Base-by-base conservation (phyloP, 176 grass and related monocot species). In the Tillandsia leiboldiana region DNA sequence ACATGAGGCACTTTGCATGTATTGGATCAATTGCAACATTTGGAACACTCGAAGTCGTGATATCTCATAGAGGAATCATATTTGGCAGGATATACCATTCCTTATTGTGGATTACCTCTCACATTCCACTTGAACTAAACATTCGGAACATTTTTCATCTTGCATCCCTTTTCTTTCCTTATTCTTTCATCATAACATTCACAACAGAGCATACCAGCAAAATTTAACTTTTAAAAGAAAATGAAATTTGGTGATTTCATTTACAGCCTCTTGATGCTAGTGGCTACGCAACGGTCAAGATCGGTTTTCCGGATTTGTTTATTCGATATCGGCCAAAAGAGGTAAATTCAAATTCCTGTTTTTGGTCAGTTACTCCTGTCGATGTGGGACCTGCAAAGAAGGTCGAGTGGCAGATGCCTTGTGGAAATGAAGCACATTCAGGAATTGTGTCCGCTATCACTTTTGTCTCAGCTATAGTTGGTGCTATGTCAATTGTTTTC, bases 181-280 rank as follows among this genome's bases (percentile, higher is more conserved):
- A 15, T 23, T 68, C 24, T 64, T 53, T 26, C 75, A n/a, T 72
- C 26, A 11, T 72, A 11, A 56, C 1, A 13, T 72, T 72, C 18
- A 17, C 51, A 2, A 3, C 11, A 15, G 50, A 53, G 26, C 59
- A 64, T 78, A 67, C 63, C 15, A 13, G 75, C 48, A 12, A 69
- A 70, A 71, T 47, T 47, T 47, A 23, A 70, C 29, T 42, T 26
- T 63, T 9, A 70, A 12, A 42, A 64, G 33, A 50, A 17, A 24
- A 57, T 66, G 28, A 62, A 72, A 51, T 61, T 66, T 73, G 8
- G 20, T 13, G 49, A 70, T 29, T 65, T 77, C 57, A 13, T 75
- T 80, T 83, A 77, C 65, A 99, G 89, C 82, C 84, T 80, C 84
- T 99, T 64, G 74, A 90, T 73, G 64, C 49, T 22, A 84, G 69